A percentile compares a stretch with the other conserved stretches of the same genome.
Conservation (phyloP, 78 protist species). For the Chrysochromulina parva region DNA sequence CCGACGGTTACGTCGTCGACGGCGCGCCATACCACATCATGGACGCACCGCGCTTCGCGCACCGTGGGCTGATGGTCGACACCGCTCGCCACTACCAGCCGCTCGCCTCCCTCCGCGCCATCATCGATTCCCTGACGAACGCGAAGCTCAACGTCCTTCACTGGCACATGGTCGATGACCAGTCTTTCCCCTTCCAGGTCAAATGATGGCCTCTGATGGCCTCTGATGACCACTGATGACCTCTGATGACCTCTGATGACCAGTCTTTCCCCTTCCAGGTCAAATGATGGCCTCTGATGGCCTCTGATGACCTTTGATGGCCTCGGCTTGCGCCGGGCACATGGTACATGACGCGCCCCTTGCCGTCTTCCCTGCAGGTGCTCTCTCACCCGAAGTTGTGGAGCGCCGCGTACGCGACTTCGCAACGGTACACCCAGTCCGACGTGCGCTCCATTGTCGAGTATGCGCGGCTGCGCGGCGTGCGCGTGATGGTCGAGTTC, state of each 20-base stretch:
- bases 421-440: conserved; percentile 61
- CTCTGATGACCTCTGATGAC: conserved; percentile 48
- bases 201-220: too few species aligned
- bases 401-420: conserved; percentile 65
- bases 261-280: conserved; percentile 82
- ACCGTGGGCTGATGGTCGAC: conserved; percentile 89
- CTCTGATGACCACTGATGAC: too few species aligned
- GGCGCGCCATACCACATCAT: neutral
- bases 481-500: conserved; percentile 72
- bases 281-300: too few species aligned
- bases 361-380: too few species aligned
- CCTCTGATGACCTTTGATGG: too few species aligned
- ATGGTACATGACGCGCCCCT: too few species aligned
- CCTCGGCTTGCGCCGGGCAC: too few species aligned
- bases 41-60: conserved; percentile 84
- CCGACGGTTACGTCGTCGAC: neutral
- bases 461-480: conserved; percentile 77
- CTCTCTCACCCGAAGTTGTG: conserved; percentile 60
- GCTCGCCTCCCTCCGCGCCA: conserved; percentile 47
- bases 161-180: conserved; percentile 90
- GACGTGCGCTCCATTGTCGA: conserved; percentile 77
- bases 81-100: conserved; percentile 84
- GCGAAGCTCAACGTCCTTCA: conserved; percentile 84
- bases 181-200: conserved; percentile 80
- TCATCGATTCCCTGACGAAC: conserved; percentile 73